Evolutionary conservation across 2,329 filamentous ascomycete species (phyloP).

Genomic region (Hypoxylon sp.): DNA sequence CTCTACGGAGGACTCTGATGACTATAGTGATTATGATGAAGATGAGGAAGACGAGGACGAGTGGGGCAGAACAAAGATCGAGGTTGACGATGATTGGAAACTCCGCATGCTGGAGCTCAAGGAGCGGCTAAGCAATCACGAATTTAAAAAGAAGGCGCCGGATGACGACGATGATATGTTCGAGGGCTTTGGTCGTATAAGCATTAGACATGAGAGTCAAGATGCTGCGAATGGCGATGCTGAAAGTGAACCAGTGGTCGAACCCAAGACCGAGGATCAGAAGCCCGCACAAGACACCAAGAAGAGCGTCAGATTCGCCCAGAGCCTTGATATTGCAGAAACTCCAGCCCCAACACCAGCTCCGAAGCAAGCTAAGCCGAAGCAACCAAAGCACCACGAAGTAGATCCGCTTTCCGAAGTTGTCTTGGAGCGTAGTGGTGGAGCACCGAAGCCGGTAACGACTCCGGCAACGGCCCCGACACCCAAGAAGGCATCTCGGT

Average conservation of each 20-base stretch:
- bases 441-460: slow-evolving; percentile 28
- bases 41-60: slow-evolving; percentile 74
- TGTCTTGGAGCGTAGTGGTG: slow-evolving; percentile 60
- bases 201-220: slow-evolving; percentile 55
- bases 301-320: slow-evolving; percentile 53
- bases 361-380: slow-evolving; percentile 32
- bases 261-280: slow-evolving; percentile 40
- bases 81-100: slow-evolving; percentile 79
- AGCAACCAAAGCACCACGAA: slow-evolving; percentile 51
- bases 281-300: slow-evolving; percentile 33
- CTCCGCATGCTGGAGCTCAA: slow-evolving; percentile 89
- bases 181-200: slow-evolving; percentile 57
- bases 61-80: slow-evolving; percentile 79
- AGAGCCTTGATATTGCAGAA: slow-evolving; percentile 51
- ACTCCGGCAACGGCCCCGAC: slow-evolving; percentile 18
- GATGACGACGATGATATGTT: slow-evolving; percentile 57
- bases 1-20: slow-evolving; percentile 66
- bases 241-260: slow-evolving; percentile 40
- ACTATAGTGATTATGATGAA: slow-evolving; percentile 67
- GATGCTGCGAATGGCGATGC: slow-evolving; percentile 49
- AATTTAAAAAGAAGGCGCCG: slow-evolving; percentile 57
- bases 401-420: slow-evolving; percentile 68
- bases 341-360: slow-evolving; percentile 49
- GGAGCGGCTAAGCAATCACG: slow-evolving; percentile 68
- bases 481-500: slow-evolving; percentile 63